These are phyloP conservation scores for Nepenthes alata DNA, from an alignment of 179 eudicot species.

Conservation along the genomic window DNA sequence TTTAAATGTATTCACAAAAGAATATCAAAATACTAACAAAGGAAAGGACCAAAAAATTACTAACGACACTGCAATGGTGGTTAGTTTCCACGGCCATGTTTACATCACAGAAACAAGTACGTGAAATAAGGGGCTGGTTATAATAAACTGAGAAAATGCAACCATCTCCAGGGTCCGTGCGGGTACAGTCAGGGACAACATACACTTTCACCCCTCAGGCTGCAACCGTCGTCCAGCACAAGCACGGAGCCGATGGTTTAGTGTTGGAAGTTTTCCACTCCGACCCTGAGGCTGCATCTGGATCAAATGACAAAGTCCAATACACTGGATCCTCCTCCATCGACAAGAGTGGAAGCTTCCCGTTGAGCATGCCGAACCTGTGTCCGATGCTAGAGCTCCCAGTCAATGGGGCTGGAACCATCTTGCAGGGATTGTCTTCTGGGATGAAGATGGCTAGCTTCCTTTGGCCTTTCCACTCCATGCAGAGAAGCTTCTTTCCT, in stretches of 20 bases:
- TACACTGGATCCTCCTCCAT: constrained; percentile 40
- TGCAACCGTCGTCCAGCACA: constrained; percentile 61
- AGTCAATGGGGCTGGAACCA: constrained; percentile 56
- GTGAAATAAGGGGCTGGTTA: no score
- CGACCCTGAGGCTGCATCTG: constrained; percentile 44
- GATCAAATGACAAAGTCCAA: constrained; percentile 56
- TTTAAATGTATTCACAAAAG: no score
- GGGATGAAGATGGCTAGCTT: constrained; percentile 46
- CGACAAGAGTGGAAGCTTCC: constrained; percentile 57
- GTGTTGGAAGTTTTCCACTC: constrained; percentile 64
- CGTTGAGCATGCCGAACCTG: constrained; percentile 57
- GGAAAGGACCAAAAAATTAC: no score
- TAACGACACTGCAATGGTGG: no score
- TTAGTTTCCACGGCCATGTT: no score
- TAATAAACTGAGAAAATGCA: no score
- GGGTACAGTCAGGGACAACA: no score
- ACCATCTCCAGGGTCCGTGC: no score
- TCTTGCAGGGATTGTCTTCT: constrained; percentile 56
- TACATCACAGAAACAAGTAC: no score
- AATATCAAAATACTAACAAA: no score
- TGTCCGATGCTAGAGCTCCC: constrained; percentile 74
- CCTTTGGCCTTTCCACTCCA: constrained; percentile 85
- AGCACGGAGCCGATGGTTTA: constrained; percentile 62
- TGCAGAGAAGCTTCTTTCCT: constrained; percentile 64
- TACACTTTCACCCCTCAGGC: constrained; percentile 19